These are phyloP conservation scores for Diutina mesorugosa DNA, from an alignment of 1,139 yeast species.

Conservation along the genomic window DNA sequence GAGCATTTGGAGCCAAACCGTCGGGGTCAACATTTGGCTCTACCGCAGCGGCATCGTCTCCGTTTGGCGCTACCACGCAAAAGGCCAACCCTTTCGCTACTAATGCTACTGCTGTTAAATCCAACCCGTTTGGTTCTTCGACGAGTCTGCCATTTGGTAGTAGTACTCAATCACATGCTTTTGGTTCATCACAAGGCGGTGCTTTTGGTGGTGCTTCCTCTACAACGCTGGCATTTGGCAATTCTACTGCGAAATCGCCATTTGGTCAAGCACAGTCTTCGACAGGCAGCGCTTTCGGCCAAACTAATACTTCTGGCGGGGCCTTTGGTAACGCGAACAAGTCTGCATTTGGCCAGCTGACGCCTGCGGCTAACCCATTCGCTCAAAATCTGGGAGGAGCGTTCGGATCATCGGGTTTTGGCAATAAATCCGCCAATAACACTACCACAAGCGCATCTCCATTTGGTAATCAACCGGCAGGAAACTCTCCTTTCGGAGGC, in stretches of 20 bases:
- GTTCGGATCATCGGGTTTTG: slow-evolving; percentile 5
- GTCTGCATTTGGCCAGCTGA: slow-evolving; percentile 1
- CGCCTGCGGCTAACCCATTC: slow-evolving; percentile 5
- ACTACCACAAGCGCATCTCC: slow-evolving; percentile 5
- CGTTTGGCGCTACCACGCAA: background rate
- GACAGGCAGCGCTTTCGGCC: slow-evolving; percentile 5
- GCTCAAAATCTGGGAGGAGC: slow-evolving; percentile 4
- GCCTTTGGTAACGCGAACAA: slow-evolving; percentile 7
- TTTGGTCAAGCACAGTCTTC: slow-evolving; percentile 4
- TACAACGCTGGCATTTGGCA: slow-evolving; percentile 3
- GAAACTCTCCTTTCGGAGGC: background rate
- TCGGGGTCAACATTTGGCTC: background rate
- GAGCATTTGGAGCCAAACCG: background rate
- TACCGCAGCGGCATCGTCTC: background rate
- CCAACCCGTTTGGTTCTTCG: background rate
- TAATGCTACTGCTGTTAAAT: background rate
- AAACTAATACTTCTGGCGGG: slow-evolving; percentile 4
- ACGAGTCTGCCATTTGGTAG: background rate
- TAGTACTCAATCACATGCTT: background rate
- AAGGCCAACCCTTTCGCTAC: background rate
- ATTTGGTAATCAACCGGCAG: slow-evolving; percentile 7
- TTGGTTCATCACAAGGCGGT: background rate
- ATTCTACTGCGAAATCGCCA: slow-evolving; percentile 3
- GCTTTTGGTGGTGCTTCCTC: slow-evolving; percentile 5
- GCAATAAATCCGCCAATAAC: slow-evolving; percentile 1